phyloP scores from a whole-genome alignment of 2,329 filamentous ascomycete species.

The Byssoonygena ceratinophila region DNA sequence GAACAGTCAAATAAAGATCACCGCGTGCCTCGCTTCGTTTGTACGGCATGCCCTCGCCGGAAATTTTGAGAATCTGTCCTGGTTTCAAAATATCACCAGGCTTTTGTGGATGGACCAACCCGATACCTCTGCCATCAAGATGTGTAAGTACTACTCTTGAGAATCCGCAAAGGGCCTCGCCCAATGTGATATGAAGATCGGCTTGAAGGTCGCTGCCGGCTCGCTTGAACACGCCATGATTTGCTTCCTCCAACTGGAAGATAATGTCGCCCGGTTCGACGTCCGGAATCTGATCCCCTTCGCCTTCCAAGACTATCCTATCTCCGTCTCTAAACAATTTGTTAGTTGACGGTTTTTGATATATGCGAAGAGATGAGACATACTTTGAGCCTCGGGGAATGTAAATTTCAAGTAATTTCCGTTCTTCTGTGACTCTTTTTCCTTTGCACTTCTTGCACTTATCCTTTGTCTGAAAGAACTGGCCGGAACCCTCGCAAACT shows the following conservation, averaged over 20 bases:
- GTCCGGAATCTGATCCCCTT: constrained; percentile 85
- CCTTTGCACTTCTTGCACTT: constrained; percentile 99
- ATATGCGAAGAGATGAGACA: constrained; percentile 15
- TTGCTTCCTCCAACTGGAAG: constrained; percentile 72
- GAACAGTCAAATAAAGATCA: constrained; percentile 75
- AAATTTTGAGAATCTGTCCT: constrained; percentile 72
- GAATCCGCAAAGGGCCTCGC: constrained; percentile 80
- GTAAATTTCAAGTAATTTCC: constrained; percentile 92
- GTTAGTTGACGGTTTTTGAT: constrained; percentile 5
- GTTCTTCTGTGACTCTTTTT: constrained; percentile 71
- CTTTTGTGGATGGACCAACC: constrained; percentile 62
- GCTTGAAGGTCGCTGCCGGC: constrained; percentile 76
- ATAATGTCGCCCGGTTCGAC: constrained; percentile 87
- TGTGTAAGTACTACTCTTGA: constrained; percentile 83
- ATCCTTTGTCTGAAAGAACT: constrained; percentile 88
- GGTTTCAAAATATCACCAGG: constrained; percentile 74
- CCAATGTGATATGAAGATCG: constrained; percentile 67
- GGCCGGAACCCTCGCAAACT: constrained; percentile 73
- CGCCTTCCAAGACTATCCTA: constrained; percentile 77
- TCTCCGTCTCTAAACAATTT: constrained; percentile 53
- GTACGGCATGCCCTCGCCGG: constrained; percentile 86
- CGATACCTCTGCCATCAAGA: constrained; percentile 83
- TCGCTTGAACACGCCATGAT: constrained; percentile 71
- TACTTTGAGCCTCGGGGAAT: constrained; percentile 73
- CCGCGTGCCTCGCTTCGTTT: constrained; percentile 77